Percentiles rank a stretch among this genome's conserved stretches.
Evolutionary conservation across 352 stramenopile genomes (phyloP).

Genomic region (Phytophthora uliginosa): DNA sequence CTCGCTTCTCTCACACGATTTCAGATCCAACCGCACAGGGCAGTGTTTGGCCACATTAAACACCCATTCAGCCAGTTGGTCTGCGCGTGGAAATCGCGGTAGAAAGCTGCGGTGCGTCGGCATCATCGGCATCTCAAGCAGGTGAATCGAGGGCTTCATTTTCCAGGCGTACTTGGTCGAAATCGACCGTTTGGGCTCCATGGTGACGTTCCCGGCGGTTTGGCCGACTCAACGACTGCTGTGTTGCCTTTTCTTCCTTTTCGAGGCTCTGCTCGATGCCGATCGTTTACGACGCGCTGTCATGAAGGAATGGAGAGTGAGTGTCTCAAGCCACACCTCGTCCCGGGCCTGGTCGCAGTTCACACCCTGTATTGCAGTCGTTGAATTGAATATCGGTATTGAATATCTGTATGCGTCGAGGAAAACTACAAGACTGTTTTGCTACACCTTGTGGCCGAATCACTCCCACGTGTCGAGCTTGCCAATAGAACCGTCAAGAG

Average conservation of each 20-base stretch:
- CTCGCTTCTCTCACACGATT: slow-evolving; percentile 16
- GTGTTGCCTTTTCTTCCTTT: slow-evolving; percentile 7
- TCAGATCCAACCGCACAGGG: slow-evolving; percentile 32
- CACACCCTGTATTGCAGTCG: neutral
- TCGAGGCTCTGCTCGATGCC: slow-evolving; percentile 7
- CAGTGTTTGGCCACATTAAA: slow-evolving; percentile 27
- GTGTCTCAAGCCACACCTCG: neutral
- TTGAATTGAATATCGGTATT: neutral
- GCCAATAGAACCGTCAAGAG: slow-evolving; percentile 5
- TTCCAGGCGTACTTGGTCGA: slow-evolving; percentile 10
- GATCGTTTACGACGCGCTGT: slow-evolving; percentile 22
- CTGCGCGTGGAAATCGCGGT: slow-evolving; percentile 8
- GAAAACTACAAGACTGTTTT: neutral
- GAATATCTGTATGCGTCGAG: neutral
- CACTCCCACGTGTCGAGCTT: neutral
- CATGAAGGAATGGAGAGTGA: slow-evolving; percentile 14
- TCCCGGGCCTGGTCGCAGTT: slow-evolving; percentile 5
- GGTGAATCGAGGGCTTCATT: slow-evolving; percentile 1
- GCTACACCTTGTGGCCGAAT: neutral
- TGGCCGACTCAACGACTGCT: neutral
- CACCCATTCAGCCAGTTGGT: slow-evolving; percentile 32
- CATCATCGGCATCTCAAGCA: slow-evolving; percentile 3
- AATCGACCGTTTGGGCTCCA: slow-evolving; percentile 3
- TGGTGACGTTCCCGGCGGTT: neutral
- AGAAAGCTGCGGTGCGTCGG: neutral